Percentiles rank a stretch among this genome's conserved stretches.
Conservation (phyloP, 306 rosid species). For the Gillenia trifoliata region DNA sequence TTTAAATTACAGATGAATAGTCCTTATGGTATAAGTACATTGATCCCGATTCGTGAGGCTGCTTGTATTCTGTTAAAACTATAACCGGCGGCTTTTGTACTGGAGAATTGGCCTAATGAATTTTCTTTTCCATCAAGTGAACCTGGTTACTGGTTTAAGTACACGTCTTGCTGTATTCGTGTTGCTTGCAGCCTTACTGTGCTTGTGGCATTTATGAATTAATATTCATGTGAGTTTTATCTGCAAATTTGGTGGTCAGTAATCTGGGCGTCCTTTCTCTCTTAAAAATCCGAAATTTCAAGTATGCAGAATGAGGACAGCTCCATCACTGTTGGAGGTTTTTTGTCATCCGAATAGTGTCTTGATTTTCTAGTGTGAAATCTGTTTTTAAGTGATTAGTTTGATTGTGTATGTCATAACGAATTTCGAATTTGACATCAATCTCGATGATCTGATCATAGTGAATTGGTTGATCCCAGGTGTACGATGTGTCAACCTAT, state of each 20-base stretch:
- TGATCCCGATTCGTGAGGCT: not conserved
- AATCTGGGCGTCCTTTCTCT: not conserved
- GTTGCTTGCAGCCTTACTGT: not conserved
- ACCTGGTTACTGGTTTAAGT: not conserved
- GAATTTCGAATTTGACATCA: not conserved
- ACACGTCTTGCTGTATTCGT: too few species aligned
- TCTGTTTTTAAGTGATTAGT: not conserved
- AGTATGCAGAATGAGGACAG: not conserved
- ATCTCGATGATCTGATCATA: not conserved
- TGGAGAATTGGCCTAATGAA: not conserved
- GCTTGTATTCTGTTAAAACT: not conserved
- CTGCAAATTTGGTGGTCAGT: too few species aligned
- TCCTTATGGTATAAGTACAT: not conserved
- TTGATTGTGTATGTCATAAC: not conserved
- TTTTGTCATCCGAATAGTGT: not conserved
- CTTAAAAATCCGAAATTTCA: not conserved
- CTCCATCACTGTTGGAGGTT: not conserved
- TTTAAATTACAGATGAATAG: too few species aligned
- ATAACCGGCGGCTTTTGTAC: not conserved
- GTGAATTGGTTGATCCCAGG: conserved; percentile 32
- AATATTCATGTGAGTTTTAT: not conserved
- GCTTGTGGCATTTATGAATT: not conserved
- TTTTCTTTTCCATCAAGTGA: not conserved
- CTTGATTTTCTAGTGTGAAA: not conserved
- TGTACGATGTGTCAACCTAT: conserved; percentile 71